phyloP scores from a whole-genome alignment of 2,329 filamentous ascomycete genomes.

The Alternaria sp. region DNA sequence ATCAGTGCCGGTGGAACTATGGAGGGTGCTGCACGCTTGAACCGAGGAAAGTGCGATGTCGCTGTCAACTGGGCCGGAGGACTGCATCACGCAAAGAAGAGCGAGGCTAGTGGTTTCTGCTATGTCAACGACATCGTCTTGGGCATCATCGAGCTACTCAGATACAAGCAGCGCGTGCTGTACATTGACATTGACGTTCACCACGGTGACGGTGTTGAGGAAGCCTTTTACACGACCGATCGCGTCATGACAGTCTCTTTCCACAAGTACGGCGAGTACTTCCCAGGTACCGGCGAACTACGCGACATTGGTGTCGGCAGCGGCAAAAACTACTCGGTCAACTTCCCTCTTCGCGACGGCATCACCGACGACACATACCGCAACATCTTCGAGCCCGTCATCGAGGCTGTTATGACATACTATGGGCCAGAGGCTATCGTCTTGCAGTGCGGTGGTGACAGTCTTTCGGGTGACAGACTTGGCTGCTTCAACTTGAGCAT shows the following conservation, averaged over 20 bases:
- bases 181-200: conserved; percentile 97
- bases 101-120: conserved; percentile 94
- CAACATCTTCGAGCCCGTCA: conserved; percentile 73
- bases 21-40: conserved; percentile 74
- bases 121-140: conserved; percentile 99
- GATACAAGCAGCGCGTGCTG: conserved; percentile 83
- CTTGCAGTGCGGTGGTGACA: conserved; percentile 74
- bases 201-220: conserved; percentile 82
- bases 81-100: conserved; percentile 94
- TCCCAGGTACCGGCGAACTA: conserved; percentile 74
- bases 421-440: conserved; percentile 74
- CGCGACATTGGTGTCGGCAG: conserved; percentile 73
- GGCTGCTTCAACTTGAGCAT: conserved; percentile 77
- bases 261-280: conserved; percentile 78
- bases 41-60: conserved; percentile 73
- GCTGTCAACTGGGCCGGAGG: conserved; percentile 80
- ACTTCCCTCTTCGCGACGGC: conserved; percentile 74
- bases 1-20: conserved; percentile 75
- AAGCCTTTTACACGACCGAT: conserved; percentile 76
- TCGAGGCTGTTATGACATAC: conserved; percentile 74
- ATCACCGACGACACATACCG: conserved; percentile 75
- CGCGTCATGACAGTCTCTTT: conserved; percentile 77
- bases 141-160: conserved; percentile 87
- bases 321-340: conserved; percentile 74
- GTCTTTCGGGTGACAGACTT: conserved; percentile 71